These are phyloP conservation scores for Vigna mungo DNA, from an alignment of 306 rosid species.

Conservation along the genomic window DNA sequence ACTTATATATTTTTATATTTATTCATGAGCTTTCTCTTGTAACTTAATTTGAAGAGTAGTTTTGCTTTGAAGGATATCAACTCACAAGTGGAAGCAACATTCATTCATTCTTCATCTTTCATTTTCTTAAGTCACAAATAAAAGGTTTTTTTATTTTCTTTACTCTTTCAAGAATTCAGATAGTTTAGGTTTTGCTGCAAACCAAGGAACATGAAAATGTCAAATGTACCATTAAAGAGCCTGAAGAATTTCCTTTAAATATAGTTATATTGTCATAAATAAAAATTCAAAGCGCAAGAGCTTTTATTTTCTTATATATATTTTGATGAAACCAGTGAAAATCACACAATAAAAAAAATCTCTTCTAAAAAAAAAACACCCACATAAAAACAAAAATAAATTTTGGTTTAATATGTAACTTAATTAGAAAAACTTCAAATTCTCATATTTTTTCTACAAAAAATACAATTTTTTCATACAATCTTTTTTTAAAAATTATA, in stretches of 20 bases:
- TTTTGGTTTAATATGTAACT: no score
- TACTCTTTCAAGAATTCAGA: background rate
- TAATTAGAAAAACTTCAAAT: no score
- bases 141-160: background rate
- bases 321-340: no score
- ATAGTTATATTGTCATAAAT: no score
- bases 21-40: background rate
- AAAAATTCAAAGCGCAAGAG: no score
- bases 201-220: background rate
- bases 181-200: background rate
- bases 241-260: background rate
- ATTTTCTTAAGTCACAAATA: background rate
- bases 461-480: no score
- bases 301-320: no score
- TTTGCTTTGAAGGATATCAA: conserved; percentile 12
- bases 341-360: no score
- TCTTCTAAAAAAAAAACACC: no score
- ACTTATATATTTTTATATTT: background rate
- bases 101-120: background rate
- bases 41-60: background rate
- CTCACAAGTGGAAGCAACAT: background rate
- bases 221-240: background rate
- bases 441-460: no score
- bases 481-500: no score
- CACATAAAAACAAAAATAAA: no score